Evolutionary conservation across 192 early-diverging fungal genomes (phyloP).

Genomic region (Entomortierella parvispora): DNA sequence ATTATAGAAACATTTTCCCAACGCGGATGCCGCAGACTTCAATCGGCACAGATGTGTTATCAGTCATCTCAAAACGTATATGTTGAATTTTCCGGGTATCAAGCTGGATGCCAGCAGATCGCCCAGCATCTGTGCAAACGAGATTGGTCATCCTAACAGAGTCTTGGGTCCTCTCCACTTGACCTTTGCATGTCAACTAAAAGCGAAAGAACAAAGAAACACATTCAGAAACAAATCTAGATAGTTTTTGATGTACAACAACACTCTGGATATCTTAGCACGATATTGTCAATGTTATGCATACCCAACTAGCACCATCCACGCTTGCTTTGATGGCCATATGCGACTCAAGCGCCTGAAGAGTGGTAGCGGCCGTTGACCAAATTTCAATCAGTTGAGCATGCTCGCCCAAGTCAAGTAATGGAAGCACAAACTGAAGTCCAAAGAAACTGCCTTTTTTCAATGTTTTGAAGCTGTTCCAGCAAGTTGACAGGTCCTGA

Average conservation of each 20-base stretch:
- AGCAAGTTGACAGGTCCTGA: conserved; percentile 57
- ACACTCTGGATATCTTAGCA: too few species aligned
- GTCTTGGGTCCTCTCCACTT: conserved; percentile 13
- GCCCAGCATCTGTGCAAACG: conserved; percentile 21
- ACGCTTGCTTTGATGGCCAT: conserved; percentile 47
- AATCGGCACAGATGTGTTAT: conserved; percentile 18
- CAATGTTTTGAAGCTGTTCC: conserved; percentile 52
- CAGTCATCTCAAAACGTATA: conserved; percentile 36
- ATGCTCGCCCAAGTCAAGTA: conserved; percentile 30
- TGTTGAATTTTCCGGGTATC: conserved; percentile 33
- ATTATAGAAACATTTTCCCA: conserved; percentile 38
- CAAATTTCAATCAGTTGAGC: conserved; percentile 32
- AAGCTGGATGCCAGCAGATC: conserved; percentile 25
- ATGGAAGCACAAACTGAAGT: conserved; percentile 54
- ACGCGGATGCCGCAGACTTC: conserved; percentile 47
- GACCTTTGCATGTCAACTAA: conserved; percentile 36
- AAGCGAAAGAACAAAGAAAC: neutral
- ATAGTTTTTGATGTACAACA: neutral
- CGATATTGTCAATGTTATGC: neutral
- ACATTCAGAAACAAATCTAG: neutral
- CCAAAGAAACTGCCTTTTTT: conserved; percentile 57
- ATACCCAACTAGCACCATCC: conserved; percentile 34
- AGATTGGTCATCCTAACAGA: conserved; percentile 30
- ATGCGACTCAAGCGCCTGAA: conserved; percentile 9
- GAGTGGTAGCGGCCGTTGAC: conserved; percentile 20